Evolutionary conservation across 73 alveolate genomes (phyloP), one percentile per base, ranked within the genome.

Genomic region (Halteria grandinella): DNA sequence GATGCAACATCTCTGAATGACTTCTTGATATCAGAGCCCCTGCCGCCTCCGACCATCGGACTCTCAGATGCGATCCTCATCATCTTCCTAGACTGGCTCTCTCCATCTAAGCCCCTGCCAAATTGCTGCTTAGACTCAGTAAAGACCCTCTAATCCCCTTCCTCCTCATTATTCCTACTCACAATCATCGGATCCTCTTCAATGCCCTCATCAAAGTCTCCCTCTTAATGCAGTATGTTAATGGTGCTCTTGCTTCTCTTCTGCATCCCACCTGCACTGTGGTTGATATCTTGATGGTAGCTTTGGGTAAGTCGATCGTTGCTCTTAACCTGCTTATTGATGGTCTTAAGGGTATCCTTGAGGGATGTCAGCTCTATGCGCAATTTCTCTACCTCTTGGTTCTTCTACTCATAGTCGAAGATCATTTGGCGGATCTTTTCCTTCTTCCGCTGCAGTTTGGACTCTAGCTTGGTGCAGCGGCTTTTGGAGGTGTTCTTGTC

Each of bases 131-230:
- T n/a, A n/a, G n/a, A n/a, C n/a, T n/a, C n/a, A n/a, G n/a, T n/a
- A n/a, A n/a, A n/a, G n/a, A n/a, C n/a, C n/a, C n/a, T n/a, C n/a
- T n/a, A n/a, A n/a, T n/a, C n/a, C n/a, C n/a, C n/a, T n/a, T n/a
- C n/a, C n/a, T n/a, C n/a, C n/a, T n/a, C n/a, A n/a, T n/a, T n/a
- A n/a, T n/a, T n/a, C n/a, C n/a, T n/a, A n/a, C n/a, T n/a, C n/a
- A n/a, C n/a, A n/a, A n/a, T n/a, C n/a, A n/a, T n/a, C n/a, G n/a
- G n/a, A n/a, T 66, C 80, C 43, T 66, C 80, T 18, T 66, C 80
- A 1, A 66, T 66, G 66, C 80, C 43, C 29, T 66, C 80, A 12
- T 66, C 80, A 66, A 66, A 66, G 25, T 66, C 80, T 17, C 80
- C 43, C 10, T 66, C 66, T 47, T 66, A 66, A 60, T 60, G 37